Evolutionary conservation across 1,284 basidiomycete species (phyloP).

Genomic region (Hemileia vastatrix): DNA sequence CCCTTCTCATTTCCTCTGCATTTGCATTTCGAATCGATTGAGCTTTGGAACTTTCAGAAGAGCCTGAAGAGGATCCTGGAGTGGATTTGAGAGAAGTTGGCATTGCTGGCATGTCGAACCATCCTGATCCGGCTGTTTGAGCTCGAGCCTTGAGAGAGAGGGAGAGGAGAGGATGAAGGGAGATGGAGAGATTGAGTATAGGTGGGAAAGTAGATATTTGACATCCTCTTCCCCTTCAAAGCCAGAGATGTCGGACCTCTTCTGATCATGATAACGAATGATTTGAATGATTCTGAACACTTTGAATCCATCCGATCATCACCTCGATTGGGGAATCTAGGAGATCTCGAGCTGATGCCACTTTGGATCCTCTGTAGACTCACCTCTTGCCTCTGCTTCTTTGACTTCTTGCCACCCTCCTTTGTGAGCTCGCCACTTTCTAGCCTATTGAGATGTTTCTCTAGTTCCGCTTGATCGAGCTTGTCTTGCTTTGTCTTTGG

Average conservation of each 20-base stretch:
- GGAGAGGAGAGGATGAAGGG: slow-evolving; percentile 1
- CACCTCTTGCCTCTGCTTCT: slow-evolving; percentile 60
- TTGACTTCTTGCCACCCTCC: slow-evolving; percentile 36
- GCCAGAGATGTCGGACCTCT: no score
- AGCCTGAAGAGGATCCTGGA: slow-evolving; percentile 14
- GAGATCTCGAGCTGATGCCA: no score
- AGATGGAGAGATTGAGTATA: background rate
- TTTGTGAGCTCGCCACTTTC: no score
- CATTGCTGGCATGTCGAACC: slow-evolving; percentile 86
- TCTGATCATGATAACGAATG: background rate
- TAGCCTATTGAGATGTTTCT: no score
- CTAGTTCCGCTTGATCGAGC: no score
- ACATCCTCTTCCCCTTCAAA: no score
- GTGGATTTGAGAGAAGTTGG: slow-evolving; percentile 66
- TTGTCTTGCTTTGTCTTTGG: no score
- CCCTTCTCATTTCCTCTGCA: slow-evolving; percentile 64
- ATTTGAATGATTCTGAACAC: no score
- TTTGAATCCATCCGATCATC: no score
- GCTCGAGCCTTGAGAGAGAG: slow-evolving; percentile 1
- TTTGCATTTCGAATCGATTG: slow-evolving; percentile 35
- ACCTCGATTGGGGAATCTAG: no score
- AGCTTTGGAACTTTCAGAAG: slow-evolving; percentile 24
- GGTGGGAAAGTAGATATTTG: background rate
- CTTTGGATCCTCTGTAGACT: no score
- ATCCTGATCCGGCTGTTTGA: slow-evolving; percentile 63